phyloP scores from a whole-genome alignment of 768 basidiomycete species.

The Suillus subluteus region DNA sequence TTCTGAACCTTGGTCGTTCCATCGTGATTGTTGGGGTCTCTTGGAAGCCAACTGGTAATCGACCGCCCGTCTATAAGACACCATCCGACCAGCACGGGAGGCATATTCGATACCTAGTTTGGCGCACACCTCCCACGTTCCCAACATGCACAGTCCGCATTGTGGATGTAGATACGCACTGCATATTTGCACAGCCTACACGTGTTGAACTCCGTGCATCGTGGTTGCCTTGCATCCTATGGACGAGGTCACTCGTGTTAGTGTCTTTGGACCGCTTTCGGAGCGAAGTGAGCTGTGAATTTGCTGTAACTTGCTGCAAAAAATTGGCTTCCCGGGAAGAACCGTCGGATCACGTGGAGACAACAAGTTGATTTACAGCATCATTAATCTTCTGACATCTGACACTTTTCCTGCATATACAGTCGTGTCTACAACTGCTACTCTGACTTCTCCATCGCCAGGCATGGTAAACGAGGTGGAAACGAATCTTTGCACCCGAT shows the following conservation, averaged over 20 bases:
- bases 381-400: background rate
- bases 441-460: conserved; percentile 8
- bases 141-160: conserved; percentile 1
- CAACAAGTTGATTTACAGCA: background rate
- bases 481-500: conserved; percentile 34
- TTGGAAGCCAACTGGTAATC: background rate
- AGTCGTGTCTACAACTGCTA: conserved; percentile 23
- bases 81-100: background rate
- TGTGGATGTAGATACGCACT: background rate
- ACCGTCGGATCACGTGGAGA: background rate
- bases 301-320: background rate
- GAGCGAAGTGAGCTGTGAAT: background rate
- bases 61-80: conserved; percentile 6
- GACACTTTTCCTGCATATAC: background rate
- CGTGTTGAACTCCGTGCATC: conserved; percentile 3
- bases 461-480: conserved; percentile 16
- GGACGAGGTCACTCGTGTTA: background rate
- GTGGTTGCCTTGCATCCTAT: background rate
- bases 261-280: background rate
- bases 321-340: background rate
- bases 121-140: conserved; percentile 8
- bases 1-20: conserved; percentile 7
- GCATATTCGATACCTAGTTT: conserved; percentile 3
- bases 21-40: conserved; percentile 8
- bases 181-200: background rate